Evolutionary conservation across 495 filamentous ascomycete genomes (phyloP), one percentile per base, ranked within the genome.

Genomic region (Aspergillus diversus): DNA sequence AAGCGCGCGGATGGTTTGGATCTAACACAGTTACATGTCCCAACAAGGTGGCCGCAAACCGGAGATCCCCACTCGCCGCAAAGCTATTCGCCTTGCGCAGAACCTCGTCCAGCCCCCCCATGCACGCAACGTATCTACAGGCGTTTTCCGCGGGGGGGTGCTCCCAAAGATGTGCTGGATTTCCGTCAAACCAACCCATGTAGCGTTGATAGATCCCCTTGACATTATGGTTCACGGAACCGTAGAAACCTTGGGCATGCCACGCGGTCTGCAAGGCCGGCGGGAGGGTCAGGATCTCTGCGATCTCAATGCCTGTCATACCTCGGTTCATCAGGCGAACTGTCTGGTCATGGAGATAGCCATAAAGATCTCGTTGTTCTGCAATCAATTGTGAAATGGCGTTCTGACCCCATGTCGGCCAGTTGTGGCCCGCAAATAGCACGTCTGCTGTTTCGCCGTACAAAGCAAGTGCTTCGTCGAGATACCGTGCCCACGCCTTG

Each of bases 131-230:
- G 59, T 74, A 77, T 46, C 72, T 49, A 31, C 53, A 47, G 0
- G 65, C 73, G 17, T 56, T 62, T 34, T 74, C 71, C 5, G 63
- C 61, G 3, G 76, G 69, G 1, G 75, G 63, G 33, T 72, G 58
- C 49, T 76, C 66, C 76, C 76, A 79, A 9, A 79, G 64, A 63
- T 77, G 63, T 8, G 68, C 73, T 1, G 76, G 69, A 48, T 75
- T 72, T 0, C 76, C 73, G 63, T 79, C 72, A 60, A 72, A 79
- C 76, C 75, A 79, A 15, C 67, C 71, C 61, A 71, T 69, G 51
- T 79, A 79, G 16, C 73, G 69, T 16, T 77, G 64, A 55, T 79
- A 79, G 37, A 79, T 75, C 16, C 62, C 76, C 50, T 77, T 79
- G 16, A 79, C 69, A 55, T 77, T 79, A 34, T 79, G 76, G 35